phyloP scores from a whole-genome alignment of 805 yeast genomes.

The Spathaspora passalidarum region DNA sequence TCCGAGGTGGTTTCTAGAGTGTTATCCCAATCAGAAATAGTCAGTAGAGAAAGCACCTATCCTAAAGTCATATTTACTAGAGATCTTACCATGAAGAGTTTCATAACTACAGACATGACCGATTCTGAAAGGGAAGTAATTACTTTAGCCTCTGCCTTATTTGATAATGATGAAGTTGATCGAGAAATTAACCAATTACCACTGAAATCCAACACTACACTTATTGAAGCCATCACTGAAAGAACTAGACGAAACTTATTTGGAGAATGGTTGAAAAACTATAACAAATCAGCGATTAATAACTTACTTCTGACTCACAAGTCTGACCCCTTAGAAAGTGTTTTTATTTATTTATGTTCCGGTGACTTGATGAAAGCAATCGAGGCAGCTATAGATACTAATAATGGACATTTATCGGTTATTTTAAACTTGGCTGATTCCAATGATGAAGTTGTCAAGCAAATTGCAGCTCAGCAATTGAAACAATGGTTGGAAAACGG shows the following conservation, averaged over 20 bases:
- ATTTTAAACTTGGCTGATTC: conserved; percentile 70
- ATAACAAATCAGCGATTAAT: conserved; percentile 35
- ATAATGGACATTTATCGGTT: conserved; percentile 68
- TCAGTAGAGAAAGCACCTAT: conserved; percentile 21
- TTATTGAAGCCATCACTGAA: neutral
- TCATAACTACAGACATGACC: conserved; percentile 11
- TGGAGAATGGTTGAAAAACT: conserved; percentile 54
- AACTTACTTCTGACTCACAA: conserved; percentile 16
- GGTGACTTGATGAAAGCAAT: conserved; percentile 65
- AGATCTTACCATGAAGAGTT: conserved; percentile 17
- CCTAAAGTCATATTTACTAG: conserved; percentile 17
- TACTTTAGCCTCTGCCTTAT: conserved; percentile 61
- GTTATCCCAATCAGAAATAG: conserved; percentile 20
- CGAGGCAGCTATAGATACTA: conserved; percentile 53
- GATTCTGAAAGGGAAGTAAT: conserved; percentile 37
- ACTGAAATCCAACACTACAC: neutral
- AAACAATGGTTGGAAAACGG: conserved; percentile 55
- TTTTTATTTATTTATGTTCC: conserved; percentile 48
- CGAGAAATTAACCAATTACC: neutral
- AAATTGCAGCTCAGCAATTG: conserved; percentile 60
- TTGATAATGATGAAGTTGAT: conserved; percentile 18
- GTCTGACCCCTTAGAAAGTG: conserved; percentile 45
- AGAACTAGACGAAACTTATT: conserved; percentile 36
- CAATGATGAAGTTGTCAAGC: conserved; percentile 55
- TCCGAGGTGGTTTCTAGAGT: conserved; percentile 17